A percentile compares a stretch with the other conserved stretches of the same genome.
Evolutionary conservation across 352 stramenopile genomes (phyloP).

Genomic region (Phytophthora fragariae): DNA sequence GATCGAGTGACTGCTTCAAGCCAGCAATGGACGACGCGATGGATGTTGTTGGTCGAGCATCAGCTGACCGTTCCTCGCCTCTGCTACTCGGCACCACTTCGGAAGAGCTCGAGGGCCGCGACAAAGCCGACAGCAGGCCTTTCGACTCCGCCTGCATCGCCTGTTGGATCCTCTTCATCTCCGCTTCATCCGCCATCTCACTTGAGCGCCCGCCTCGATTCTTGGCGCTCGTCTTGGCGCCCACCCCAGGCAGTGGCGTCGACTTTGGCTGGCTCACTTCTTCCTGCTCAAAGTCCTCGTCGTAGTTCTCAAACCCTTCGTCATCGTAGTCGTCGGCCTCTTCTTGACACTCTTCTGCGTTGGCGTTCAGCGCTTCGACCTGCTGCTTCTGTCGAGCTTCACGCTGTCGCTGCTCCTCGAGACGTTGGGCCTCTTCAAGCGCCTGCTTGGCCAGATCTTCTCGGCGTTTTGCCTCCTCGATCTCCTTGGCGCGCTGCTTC

Average conservation of each 20-base stretch:
- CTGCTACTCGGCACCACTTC: slow-evolving; percentile 11
- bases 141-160: slow-evolving; percentile 72
- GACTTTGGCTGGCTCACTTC: slow-evolving; percentile 36
- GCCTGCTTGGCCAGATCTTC: slow-evolving; percentile 61
- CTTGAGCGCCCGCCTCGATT: slow-evolving; percentile 22
- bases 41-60: slow-evolving; percentile 27
- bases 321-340: slow-evolving; percentile 71
- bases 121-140: slow-evolving; percentile 41
- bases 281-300: slow-evolving; percentile 66
- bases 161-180: slow-evolving; percentile 70
- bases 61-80: slow-evolving; percentile 11
- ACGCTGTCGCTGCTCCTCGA: slow-evolving; percentile 56
- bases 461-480: slow-evolving; percentile 56
- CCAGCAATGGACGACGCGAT: slow-evolving; percentile 76
- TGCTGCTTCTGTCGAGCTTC: slow-evolving; percentile 62
- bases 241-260: slow-evolving; percentile 25
- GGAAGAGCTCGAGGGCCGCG: slow-evolving; percentile 36
- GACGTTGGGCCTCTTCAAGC: slow-evolving; percentile 49
- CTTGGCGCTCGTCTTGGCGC: slow-evolving; percentile 31
- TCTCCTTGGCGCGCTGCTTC: slow-evolving; percentile 55
- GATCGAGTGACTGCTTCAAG: slow-evolving; percentile 76
- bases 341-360: slow-evolving; percentile 77
- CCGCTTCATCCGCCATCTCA: slow-evolving; percentile 26
- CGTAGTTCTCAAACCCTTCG: slow-evolving; percentile 75
- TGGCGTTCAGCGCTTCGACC: slow-evolving; percentile 66